Conservation (phyloP, 192 early-diverging fungal genomes). For the Coemansia sp. region DNA sequence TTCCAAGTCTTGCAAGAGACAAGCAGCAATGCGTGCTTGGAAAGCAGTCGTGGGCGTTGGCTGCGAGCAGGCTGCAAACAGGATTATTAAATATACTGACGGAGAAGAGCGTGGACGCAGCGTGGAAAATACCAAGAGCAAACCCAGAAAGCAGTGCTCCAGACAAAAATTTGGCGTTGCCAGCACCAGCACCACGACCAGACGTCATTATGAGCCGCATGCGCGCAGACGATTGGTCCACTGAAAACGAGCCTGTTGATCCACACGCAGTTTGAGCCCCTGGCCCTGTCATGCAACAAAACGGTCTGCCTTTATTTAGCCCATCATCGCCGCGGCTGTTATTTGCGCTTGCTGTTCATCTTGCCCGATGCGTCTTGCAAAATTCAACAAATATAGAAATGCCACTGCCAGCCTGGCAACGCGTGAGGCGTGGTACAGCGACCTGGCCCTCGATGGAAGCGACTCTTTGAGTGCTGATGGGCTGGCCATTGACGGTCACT, state of each 20-base stretch:
- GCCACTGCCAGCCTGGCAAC: constrained; percentile 26
- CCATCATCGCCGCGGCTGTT: not conserved
- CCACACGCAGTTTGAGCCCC: not conserved
- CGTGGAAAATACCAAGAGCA: not conserved
- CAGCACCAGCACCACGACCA: not conserved
- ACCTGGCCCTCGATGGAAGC: constrained; percentile 25
- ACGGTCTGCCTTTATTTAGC: not conserved
- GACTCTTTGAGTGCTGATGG: constrained; percentile 29
- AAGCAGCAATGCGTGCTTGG: not conserved
- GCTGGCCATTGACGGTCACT: constrained; percentile 25
- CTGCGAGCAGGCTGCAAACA: not conserved
- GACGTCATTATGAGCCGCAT: constrained; percentile 4
- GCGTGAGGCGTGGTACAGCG: constrained; percentile 46
- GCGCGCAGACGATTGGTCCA: constrained; percentile 7
- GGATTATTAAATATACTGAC: not conserved
- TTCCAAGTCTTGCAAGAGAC: no score
- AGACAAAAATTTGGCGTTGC: no score
- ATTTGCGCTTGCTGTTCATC: not conserved
- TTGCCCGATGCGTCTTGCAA: constrained; percentile 30
- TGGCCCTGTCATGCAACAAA: not conserved
- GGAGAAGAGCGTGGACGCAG: not conserved
- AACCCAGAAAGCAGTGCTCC: not conserved
- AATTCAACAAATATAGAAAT: constrained; percentile 46
- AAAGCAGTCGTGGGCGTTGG: not conserved
- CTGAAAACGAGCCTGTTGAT: not conserved